phyloP scores from a whole-genome alignment of 495 filamentous ascomycete genomes.

The Lepraria neglecta region DNA sequence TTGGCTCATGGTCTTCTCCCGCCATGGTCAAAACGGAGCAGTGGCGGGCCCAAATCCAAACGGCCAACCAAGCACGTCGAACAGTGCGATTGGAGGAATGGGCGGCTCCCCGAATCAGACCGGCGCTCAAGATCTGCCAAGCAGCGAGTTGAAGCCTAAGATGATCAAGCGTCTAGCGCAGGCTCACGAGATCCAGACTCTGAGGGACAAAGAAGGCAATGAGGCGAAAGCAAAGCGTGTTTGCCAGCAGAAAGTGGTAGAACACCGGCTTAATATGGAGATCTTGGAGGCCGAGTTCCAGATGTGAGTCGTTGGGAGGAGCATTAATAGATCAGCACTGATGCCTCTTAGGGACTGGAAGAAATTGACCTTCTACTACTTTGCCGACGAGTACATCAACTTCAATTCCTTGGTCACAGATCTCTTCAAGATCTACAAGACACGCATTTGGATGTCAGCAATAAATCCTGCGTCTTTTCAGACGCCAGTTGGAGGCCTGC shows the following conservation, averaged over 20 bases:
- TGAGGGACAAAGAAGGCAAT: slow-evolving; percentile 92
- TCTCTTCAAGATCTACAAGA: slow-evolving; percentile 98
- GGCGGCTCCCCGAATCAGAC: slow-evolving; percentile 55
- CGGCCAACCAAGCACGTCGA: slow-evolving; percentile 39
- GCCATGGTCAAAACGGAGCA: slow-evolving; percentile 56
- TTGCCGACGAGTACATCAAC: slow-evolving; percentile 95
- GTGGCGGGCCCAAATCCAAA: slow-evolving; percentile 44
- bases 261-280: slow-evolving; percentile 94
- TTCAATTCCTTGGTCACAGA: slow-evolving; percentile 97
- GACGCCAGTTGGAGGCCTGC: slow-evolving; percentile 66
- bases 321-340: slow-evolving; percentile 10
- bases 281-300: slow-evolving; percentile 99
- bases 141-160: slow-evolving; percentile 81
- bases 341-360: slow-evolving; percentile 78
- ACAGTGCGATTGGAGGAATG: slow-evolving; percentile 67
- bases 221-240: slow-evolving; percentile 96
- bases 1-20: slow-evolving; percentile 96
- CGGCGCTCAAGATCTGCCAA: slow-evolving; percentile 65
- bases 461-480: slow-evolving; percentile 97
- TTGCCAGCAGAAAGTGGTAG: slow-evolving; percentile 90
- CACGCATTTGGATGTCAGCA: slow-evolving; percentile 98
- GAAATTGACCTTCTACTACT: slow-evolving; percentile 98
- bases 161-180: slow-evolving; percentile 93
- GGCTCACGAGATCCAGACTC: slow-evolving; percentile 74
- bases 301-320: slow-evolving; percentile 56